Evolutionary conservation across 148 eudicot genomes (phyloP), one percentile per base, ranked within the genome.

Genomic region (Selenicereus undatus): DNA sequence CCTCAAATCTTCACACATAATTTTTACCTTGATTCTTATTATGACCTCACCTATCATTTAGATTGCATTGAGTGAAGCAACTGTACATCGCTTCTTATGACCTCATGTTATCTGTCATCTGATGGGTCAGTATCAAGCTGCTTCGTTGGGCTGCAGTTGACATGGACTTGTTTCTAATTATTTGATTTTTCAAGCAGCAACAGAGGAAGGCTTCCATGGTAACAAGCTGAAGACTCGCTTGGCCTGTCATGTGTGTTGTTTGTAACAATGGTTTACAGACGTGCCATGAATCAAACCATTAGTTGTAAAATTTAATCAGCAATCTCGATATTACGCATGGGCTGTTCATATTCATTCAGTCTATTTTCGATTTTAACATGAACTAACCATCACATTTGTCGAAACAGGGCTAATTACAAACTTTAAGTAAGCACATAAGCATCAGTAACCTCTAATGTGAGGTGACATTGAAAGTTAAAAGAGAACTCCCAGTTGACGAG

Each of bases 391-490:
- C 60, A 50, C 27, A 26, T 22, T 27, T 45, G 1, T 43, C 8
- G 11, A 42, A 73, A 12, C 76, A 42, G 54, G 52, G 14, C 14
- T n/a, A 73, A 26, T 51, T 42, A 73, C 76, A 26, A 73, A 48
- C 14, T 42, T 22, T n/a, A 45, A 74, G 36, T n/a, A 50, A 16
- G 35, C 76, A 74, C 22, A n/a, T 71, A 39, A 22, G 11, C 48
- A 35, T 0, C 45, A 71, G 48, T 48, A 74, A 54, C 52, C 60
- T 48, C 56, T 74, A 50, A 74, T 74, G 60, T 74, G 13, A 26
- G 17, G 39, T 50, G 60, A 50, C 29, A 74, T 24, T 74, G 60
- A n/a, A 42, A 48, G 76, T 74, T 48, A 6, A 62, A 74, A 74
- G 76, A 26, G 13, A 20, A 48, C 54, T 74, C 60, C n/a, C 52